Percentiles rank a stretch among this genome's conserved stretches.
Evolutionary conservation across 73 alveolate genomes (phyloP).

Genomic region (Durusdinium trenchii): DNA sequence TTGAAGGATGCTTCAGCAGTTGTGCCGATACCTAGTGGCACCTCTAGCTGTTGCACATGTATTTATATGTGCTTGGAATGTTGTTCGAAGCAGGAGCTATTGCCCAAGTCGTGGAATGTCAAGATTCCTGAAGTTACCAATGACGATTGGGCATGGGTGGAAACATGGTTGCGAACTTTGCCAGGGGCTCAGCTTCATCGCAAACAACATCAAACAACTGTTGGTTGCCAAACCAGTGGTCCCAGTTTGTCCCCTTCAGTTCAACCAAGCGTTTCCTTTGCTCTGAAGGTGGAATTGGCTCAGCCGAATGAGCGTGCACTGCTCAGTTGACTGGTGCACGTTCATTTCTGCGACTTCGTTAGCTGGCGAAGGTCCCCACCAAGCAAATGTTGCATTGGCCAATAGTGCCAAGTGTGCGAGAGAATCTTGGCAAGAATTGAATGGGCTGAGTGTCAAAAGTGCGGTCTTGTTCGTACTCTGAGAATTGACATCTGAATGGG

Average conservation of each 20-base stretch:
- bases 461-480: no score
- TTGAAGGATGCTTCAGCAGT: no score
- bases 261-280: no score
- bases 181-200: not conserved
- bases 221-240: not conserved
- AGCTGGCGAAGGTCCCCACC: slow-evolving; percentile 38
- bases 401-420: slow-evolving; percentile 49
- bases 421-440: slow-evolving; percentile 57
- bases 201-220: not conserved
- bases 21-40: no score
- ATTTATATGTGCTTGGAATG: no score
- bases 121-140: slow-evolving; percentile 27
- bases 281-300: slow-evolving; percentile 93
- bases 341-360: not conserved
- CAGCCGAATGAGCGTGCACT: slow-evolving; percentile 37
- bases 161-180: slow-evolving; percentile 73
- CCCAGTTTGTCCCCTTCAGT: no score
- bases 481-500: no score
- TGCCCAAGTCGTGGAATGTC: slow-evolving; percentile 90
- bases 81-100: slow-evolving; percentile 73
- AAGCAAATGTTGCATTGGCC: slow-evolving; percentile 81
- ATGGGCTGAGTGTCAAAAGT: no score
- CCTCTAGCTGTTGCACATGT: no score
- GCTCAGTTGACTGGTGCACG: not conserved
- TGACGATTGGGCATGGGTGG: slow-evolving; percentile 84